phyloP scores from a whole-genome alignment of 2,329 filamentous ascomycete genomes.

The Aciculosporium take region DNA sequence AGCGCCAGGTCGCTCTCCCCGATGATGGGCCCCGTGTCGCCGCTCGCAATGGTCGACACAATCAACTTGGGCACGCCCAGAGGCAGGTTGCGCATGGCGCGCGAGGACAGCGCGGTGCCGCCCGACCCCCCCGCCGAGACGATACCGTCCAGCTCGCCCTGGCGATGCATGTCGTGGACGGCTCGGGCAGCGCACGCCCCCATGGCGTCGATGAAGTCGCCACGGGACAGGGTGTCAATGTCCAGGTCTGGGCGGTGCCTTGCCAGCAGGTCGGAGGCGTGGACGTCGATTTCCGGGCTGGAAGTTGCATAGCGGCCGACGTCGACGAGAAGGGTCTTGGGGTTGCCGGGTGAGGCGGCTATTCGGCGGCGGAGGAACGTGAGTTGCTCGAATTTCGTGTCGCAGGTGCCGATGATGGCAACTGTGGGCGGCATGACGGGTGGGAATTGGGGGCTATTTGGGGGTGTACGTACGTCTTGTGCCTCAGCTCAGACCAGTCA shows the following conservation, averaged over 20 bases:
- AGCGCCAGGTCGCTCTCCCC: constrained; percentile 55
- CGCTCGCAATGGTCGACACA: constrained; percentile 54
- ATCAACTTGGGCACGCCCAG: constrained; percentile 57
- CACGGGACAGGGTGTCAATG: constrained; percentile 29
- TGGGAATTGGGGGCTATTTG: too few species aligned
- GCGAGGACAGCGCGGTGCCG: constrained; percentile 45
- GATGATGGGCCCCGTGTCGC: constrained; percentile 49
- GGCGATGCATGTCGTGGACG: constrained; percentile 24
- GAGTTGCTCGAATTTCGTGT: constrained; percentile 49
- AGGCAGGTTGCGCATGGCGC: constrained; percentile 47
- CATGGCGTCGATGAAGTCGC: constrained; percentile 43
- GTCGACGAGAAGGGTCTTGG: constrained; percentile 17
- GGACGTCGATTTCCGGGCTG: constrained; percentile 32
- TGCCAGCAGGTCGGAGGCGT: constrained; percentile 27
- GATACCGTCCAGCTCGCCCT: constrained; percentile 35
- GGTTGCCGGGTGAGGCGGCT: constrained; percentile 9
- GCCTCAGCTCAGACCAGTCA: too few species aligned
- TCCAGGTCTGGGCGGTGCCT: constrained; percentile 17
- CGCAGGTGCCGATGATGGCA: constrained; percentile 46
- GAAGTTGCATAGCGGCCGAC: constrained; percentile 33
- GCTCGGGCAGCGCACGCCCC: constrained; percentile 29
- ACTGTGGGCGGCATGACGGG: constrained; percentile 22
- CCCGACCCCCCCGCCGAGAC: constrained; percentile 48
- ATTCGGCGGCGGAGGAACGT: constrained; percentile 38
- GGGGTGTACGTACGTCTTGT: too few species aligned